Percentiles rank a stretch among this genome's conserved stretches.
phyloP scores from a whole-genome alignment of 2,329 filamentous ascomycete genomes.

The Tympanopsis confertula region DNA sequence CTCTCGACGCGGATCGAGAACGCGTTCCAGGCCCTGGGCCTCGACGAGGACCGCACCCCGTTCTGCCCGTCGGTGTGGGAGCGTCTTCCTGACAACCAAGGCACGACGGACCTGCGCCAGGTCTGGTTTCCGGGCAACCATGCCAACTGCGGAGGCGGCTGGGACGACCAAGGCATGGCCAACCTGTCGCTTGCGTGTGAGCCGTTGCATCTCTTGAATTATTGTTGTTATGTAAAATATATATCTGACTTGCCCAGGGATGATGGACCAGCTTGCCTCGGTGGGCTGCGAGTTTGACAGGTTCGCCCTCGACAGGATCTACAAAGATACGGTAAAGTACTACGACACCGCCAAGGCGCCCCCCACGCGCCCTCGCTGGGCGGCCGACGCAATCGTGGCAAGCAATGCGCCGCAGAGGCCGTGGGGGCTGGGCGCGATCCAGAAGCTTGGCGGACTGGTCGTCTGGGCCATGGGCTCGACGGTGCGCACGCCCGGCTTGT shows the following conservation, averaged over 20 bases:
- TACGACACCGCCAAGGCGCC: constrained; percentile 12
- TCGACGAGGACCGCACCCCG: constrained; percentile 41
- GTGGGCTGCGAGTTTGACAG: constrained; percentile 36
- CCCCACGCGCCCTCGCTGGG: constrained; percentile 23
- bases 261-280: constrained; percentile 42
- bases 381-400: constrained; percentile 32
- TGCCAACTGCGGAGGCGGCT: constrained; percentile 60
- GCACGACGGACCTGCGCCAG: constrained; percentile 31
- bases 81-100: constrained; percentile 20
- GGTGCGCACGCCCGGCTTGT: constrained; percentile 32
- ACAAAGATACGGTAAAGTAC: constrained; percentile 10
- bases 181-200: constrained; percentile 20
- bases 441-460: constrained; percentile 21
- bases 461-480: constrained; percentile 31
- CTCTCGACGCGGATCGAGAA: constrained; percentile 40
- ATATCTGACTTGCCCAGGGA: too few relatives aligned
- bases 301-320: constrained; percentile 8
- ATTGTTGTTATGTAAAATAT: background rate
- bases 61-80: constrained; percentile 47
- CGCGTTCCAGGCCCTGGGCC: constrained; percentile 45
- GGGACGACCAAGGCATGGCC: constrained; percentile 33
- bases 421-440: constrained; percentile 34
- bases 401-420: constrained; percentile 33
- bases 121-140: constrained; percentile 64
- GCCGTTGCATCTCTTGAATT: background rate